These are phyloP conservation scores for Alternaria atra DNA, from an alignment of 2,329 filamentous ascomycete genomes.

Conservation along the genomic window DNA sequence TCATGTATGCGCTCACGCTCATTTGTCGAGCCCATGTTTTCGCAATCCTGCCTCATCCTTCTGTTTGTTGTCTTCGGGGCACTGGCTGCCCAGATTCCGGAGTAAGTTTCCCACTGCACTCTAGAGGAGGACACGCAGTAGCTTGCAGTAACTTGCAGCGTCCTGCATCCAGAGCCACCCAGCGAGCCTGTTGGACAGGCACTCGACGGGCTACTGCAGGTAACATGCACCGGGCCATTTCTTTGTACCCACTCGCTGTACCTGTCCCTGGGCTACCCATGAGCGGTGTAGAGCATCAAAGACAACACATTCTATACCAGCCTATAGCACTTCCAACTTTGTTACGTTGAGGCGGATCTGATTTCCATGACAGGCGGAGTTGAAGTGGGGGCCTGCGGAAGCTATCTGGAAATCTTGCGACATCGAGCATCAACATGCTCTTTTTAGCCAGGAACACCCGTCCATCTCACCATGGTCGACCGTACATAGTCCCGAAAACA, in stretches of 20 bases:
- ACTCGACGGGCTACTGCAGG: slow-evolving; percentile 44
- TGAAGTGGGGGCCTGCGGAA: slow-evolving; percentile 24
- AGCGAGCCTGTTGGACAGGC: slow-evolving; percentile 31
- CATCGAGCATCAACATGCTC: slow-evolving; percentile 19
- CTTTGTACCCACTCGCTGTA: slow-evolving; percentile 36
- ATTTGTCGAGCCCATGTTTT: slow-evolving; percentile 15
- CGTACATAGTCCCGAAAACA: slow-evolving; percentile 8
- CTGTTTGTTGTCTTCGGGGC: slow-evolving; percentile 34
- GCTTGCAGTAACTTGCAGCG: slow-evolving; percentile 31
- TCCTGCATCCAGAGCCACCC: slow-evolving; percentile 34
- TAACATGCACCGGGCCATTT: slow-evolving; percentile 30
- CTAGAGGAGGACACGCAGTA: slow-evolving; percentile 35
- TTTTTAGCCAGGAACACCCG: slow-evolving; percentile 20
- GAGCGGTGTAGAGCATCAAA: slow-evolving; percentile 43
- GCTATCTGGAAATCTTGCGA: slow-evolving; percentile 25
- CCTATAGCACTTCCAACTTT: slow-evolving; percentile 31
- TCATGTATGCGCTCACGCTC: slow-evolving; percentile 18
- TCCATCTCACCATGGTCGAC: slow-evolving; percentile 17
- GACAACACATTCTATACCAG: slow-evolving; percentile 37
- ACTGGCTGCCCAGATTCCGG: slow-evolving; percentile 10
- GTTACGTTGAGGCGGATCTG: slow-evolving; percentile 11
- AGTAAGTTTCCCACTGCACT: slow-evolving; percentile 11
- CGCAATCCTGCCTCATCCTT: slow-evolving; percentile 16
- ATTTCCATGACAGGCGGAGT: slow-evolving; percentile 29
- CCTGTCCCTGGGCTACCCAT: slow-evolving; percentile 35